These are phyloP conservation scores for Agrocybe praecox DNA, from an alignment of 768 basidiomycete genomes.

Conservation along the genomic window DNA sequence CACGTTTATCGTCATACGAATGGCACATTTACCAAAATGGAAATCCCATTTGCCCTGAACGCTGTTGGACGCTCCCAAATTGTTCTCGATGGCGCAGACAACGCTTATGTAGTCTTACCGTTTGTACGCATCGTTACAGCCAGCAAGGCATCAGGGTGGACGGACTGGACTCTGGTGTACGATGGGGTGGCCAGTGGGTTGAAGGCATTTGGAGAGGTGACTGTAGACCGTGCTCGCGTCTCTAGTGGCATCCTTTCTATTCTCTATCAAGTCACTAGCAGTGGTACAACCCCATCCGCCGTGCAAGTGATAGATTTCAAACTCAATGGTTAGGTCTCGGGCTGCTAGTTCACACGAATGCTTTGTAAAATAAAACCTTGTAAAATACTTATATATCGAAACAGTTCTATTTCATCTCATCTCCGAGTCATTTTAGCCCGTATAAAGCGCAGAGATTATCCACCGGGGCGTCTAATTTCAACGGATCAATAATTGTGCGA, in stretches of 20 bases:
- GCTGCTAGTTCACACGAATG: not conserved
- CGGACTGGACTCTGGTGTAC: conserved; percentile 47
- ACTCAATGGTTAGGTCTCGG: conserved; percentile 30
- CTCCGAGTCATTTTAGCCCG: too few species aligned
- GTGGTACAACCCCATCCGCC: conserved; percentile 43
- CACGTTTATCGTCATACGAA: conserved; percentile 43
- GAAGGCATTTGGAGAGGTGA: conserved; percentile 48
- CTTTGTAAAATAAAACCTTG: not conserved
- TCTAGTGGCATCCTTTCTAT: conserved; percentile 40
- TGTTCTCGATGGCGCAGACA: conserved; percentile 41
- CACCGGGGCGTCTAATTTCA: not conserved
- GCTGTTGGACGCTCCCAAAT: conserved; percentile 49
- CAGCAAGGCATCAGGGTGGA: conserved; percentile 45
- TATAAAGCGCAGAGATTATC: not conserved
- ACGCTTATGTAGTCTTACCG: conserved; percentile 47
- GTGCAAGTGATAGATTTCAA: conserved; percentile 44
- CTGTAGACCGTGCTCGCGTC: conserved; percentile 42
- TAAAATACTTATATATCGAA: too few species aligned
- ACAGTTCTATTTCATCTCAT: too few species aligned
- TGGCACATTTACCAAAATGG: conserved; percentile 45
- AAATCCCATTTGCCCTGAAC: conserved; percentile 46
- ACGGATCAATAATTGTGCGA: not conserved
- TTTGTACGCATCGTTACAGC: conserved; percentile 45
- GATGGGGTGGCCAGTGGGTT: conserved; percentile 41
- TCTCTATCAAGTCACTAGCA: conserved; percentile 43